phyloP scores from a whole-genome alignment of 1,284 basidiomycete genomes.

The Pisolithus thermaeus region DNA sequence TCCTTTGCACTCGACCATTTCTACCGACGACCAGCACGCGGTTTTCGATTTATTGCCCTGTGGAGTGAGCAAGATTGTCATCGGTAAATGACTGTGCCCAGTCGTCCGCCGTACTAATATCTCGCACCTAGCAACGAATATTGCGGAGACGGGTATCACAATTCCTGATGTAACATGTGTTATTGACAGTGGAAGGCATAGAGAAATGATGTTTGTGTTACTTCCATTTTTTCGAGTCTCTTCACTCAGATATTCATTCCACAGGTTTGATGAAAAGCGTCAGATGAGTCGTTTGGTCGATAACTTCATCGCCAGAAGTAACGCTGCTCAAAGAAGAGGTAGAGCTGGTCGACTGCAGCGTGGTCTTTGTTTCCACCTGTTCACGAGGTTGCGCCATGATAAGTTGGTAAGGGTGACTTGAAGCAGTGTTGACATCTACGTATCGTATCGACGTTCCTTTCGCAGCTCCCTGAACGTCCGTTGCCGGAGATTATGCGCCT shows the following conservation, averaged over 20 bases:
- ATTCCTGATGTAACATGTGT: conserved; percentile 99
- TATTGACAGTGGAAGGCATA: conserved; percentile 92
- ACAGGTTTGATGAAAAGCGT: conserved; percentile 94
- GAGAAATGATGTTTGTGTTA: conserved; percentile 72
- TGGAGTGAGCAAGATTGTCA: conserved; percentile 87
- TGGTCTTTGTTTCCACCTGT: conserved; percentile 94
- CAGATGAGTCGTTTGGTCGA: conserved; percentile 93
- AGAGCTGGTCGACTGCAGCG: conserved; percentile 89
- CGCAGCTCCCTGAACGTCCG: conserved; percentile 84
- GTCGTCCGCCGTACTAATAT: conserved; percentile 54
- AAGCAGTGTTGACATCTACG: conserved; percentile 28
- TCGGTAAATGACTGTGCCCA: conserved; percentile 47
- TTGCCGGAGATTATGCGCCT: conserved; percentile 95
- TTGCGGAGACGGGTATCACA: conserved; percentile 91
- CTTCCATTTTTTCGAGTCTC: neutral
- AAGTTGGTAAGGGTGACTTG: conserved; percentile 41
- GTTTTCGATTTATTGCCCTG: conserved; percentile 85
- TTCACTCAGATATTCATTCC: conserved; percentile 9
- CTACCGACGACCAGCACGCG: conserved; percentile 83
- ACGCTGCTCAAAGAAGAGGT: conserved; percentile 89
- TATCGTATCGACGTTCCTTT: conserved; percentile 8
- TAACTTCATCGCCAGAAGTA: conserved; percentile 90
- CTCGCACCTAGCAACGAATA: conserved; percentile 46
- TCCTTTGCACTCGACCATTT: conserved; percentile 91
- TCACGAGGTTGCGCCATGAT: conserved; percentile 87